These are phyloP conservation scores for Xylaria nigripes DNA, from an alignment of 495 filamentous ascomycete genomes.

Conservation along the genomic window DNA sequence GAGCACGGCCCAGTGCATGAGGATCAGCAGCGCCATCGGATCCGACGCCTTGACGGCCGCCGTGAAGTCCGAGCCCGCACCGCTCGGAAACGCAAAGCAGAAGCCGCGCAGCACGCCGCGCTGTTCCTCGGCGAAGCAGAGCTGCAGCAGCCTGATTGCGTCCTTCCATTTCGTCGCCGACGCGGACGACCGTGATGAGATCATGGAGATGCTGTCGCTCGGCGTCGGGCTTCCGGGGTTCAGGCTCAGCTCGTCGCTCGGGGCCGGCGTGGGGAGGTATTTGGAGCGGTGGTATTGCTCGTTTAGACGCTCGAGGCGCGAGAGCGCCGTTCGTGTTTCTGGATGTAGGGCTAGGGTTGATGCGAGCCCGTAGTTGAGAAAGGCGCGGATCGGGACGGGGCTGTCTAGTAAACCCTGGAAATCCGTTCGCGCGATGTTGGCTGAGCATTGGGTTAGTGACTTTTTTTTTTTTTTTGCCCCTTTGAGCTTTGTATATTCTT, in stretches of 20 bases:
- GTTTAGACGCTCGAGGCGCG: slow-evolving; percentile 17
- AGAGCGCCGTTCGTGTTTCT: slow-evolving; percentile 16
- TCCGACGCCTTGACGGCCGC: slow-evolving; percentile 20
- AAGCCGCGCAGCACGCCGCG: slow-evolving; percentile 19
- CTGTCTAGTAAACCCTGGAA: slow-evolving; percentile 24
- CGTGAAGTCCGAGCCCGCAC: slow-evolving; percentile 21
- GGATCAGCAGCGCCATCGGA: slow-evolving; percentile 27
- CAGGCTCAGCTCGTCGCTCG: slow-evolving; percentile 4
- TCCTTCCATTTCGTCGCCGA: slow-evolving; percentile 11
- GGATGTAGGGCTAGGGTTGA: slow-evolving; percentile 16
- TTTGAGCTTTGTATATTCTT: neutral
- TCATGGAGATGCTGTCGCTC: slow-evolving; percentile 5
- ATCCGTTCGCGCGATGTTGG: slow-evolving; percentile 18
- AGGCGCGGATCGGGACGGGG: slow-evolving; percentile 16
- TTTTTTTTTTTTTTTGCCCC: neutral
- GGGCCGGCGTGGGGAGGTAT: neutral
- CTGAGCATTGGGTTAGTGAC: neutral
- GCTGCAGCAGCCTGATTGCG: slow-evolving; percentile 15
- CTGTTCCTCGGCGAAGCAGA: slow-evolving; percentile 23
- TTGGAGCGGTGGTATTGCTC: slow-evolving; percentile 9
- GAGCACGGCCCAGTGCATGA: slow-evolving; percentile 27
- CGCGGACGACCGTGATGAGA: neutral
- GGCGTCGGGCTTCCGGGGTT: slow-evolving; percentile 1
- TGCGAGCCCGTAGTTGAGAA: slow-evolving; percentile 15
- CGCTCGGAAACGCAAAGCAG: slow-evolving; percentile 17